Percentiles rank a stretch among this genome's conserved stretches.
Evolutionary conservation across 805 yeast genomes (phyloP).

Genomic region (Kluyveromyces starmeri): DNA sequence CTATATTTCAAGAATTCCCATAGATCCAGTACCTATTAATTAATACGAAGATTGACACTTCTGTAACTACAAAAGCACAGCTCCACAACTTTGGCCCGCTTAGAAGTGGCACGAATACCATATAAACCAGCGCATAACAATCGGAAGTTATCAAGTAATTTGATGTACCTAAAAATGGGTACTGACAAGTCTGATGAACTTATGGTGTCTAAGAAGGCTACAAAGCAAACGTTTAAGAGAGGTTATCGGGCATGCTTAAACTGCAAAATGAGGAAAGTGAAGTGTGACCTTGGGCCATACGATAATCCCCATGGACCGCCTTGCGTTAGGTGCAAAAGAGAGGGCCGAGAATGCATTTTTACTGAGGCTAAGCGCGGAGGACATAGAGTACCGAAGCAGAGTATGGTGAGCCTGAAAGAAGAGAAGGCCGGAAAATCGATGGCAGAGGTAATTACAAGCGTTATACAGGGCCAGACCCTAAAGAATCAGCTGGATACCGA

Average conservation of each 20-base stretch:
- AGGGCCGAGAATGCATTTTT: conserved; percentile 71
- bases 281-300: conserved; percentile 76
- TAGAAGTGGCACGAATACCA: too few species aligned
- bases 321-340: conserved; percentile 78
- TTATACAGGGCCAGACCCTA: conserved; percentile 3
- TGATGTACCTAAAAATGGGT: too few species aligned
- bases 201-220: too few species aligned
- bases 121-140: too few species aligned
- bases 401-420: conserved; percentile 1
- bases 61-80: too few species aligned
- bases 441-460: conserved; percentile 7
- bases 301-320: conserved; percentile 71
- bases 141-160: too few species aligned
- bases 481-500: not conserved
- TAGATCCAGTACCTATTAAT: too few species aligned
- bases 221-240: conserved; percentile 27
- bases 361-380: conserved; percentile 18
- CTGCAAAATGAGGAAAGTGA: conserved; percentile 76
- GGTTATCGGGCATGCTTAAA: conserved; percentile 77
- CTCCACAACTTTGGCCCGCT: too few species aligned
- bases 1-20: too few species aligned
- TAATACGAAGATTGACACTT: too few species aligned
- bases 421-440: conserved; percentile 5
- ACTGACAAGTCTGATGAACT: too few species aligned
- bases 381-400: conserved; percentile 3